phyloP scores from a whole-genome alignment of 495 filamentous ascomycete species.

The Friedmanniomyces simplex region DNA sequence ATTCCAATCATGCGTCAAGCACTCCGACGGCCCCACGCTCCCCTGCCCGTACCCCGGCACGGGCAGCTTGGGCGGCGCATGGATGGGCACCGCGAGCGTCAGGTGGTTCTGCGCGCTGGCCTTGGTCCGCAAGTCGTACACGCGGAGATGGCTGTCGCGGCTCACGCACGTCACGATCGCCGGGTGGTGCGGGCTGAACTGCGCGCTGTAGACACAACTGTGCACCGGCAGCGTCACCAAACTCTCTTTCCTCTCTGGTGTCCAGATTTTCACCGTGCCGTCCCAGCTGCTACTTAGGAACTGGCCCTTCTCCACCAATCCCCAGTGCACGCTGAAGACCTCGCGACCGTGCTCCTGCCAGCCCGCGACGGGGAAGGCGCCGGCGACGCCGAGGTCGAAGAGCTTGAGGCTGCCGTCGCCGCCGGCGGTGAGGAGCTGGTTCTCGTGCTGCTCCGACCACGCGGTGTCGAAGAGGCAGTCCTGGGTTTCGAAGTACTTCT shows the following conservation, averaged over 20 bases:
- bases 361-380: constrained; percentile 70
- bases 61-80: constrained; percentile 42
- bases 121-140: constrained; percentile 85
- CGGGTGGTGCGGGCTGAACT: constrained; percentile 71
- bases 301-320: constrained; percentile 75
- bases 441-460: constrained; percentile 92
- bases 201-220: constrained; percentile 78
- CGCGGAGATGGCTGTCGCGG: constrained; percentile 71
- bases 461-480: constrained; percentile 88
- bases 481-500: constrained; percentile 91
- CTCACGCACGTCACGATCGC: constrained; percentile 70
- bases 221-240: constrained; percentile 78
- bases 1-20: constrained; percentile 97
- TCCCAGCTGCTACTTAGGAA: constrained; percentile 91
- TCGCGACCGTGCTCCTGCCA: constrained; percentile 91
- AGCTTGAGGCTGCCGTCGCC: constrained; percentile 93
- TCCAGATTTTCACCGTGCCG: constrained; percentile 87
- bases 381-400: constrained; percentile 68
- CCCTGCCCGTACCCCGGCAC: constrained; percentile 32
- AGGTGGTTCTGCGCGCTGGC: constrained; percentile 74
- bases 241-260: constrained; percentile 57
- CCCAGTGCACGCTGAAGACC: constrained; percentile 86
- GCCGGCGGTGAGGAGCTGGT: constrained; percentile 75
- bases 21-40: constrained; percentile 54
- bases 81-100: constrained; percentile 63